Evolutionary conservation across 805 yeast species (phyloP), one percentile per base, ranked within the genome.

Genomic region (Torulaspora franciscae): DNA sequence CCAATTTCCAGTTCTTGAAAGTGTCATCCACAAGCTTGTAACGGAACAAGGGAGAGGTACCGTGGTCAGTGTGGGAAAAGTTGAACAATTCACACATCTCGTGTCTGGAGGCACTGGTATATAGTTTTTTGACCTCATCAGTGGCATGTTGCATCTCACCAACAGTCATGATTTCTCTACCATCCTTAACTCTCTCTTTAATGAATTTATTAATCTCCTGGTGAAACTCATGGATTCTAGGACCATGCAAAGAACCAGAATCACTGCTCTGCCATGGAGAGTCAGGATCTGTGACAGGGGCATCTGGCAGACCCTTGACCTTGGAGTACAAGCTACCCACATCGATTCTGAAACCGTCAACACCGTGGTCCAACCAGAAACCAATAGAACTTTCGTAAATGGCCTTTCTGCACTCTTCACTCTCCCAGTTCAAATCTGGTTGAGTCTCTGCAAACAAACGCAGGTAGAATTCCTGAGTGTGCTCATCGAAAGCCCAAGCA

Each of bases 361-460:
- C 70, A 25, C 82, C 83, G 50, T 72, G 70, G 39, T 74, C 71
- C 45, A 71, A 72, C 83, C 83, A 79, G 60, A 69, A 78, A 30
- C 64, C 64, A 50, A 76, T 59, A 8, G 80, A 79, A 19, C 67
- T 58, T 32, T 74, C 65, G 61, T 75, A 75, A 43, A 77, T 55
- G 8, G 60, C 60, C 7, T 51, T 45, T 43, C 66, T 49, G 11
- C 57, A 45, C 26, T 54, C 61, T 43, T 55, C 56, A 55, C 71
- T 76, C 52, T 78, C 82, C 84, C 83, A 79, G 63, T 78, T 79
- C 55, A 79, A 66, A 55, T 79, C 83, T 11, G 83, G 83, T 62
- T 79, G 83, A 25, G 72, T 57, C 40, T 61, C 63, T 10, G 80
- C 80, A 62, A 76, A 79, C 46, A 77, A 64, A 43, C 70, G 73